A percentile compares a stretch with the other conserved stretches of the same genome.
These are phyloP conservation scores for Apodospora peruviana DNA, from an alignment of 495 filamentous ascomycete genomes.

Conservation along the genomic window DNA sequence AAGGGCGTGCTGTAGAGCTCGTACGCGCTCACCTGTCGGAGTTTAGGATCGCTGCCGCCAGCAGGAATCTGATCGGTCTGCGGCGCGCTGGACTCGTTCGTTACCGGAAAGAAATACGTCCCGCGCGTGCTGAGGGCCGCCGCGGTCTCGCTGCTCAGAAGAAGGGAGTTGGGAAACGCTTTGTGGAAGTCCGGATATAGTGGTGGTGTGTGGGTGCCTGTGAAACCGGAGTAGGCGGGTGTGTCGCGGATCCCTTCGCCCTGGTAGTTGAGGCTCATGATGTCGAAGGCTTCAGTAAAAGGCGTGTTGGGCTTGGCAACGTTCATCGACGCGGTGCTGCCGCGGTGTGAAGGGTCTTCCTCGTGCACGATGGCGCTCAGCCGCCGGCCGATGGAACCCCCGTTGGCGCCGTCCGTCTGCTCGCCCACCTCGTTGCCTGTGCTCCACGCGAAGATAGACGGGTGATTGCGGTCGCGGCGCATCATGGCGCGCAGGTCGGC, in stretches of 20 bases:
- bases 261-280: slow-evolving; percentile 45
- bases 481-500: slow-evolving; percentile 40
- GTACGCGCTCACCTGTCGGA: slow-evolving; percentile 37
- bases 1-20: slow-evolving; percentile 38
- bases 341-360: slow-evolving; percentile 40
- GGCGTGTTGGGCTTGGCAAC: slow-evolving; percentile 21
- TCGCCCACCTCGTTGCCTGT: slow-evolving; percentile 45
- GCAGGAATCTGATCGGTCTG: slow-evolving; percentile 13
- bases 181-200: slow-evolving; percentile 26
- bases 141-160: slow-evolving; percentile 38
- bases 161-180: slow-evolving; percentile 36
- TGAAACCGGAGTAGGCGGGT: no score
- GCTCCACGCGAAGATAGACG: slow-evolving; percentile 45
- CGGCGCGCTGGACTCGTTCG: slow-evolving; percentile 23
- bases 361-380: slow-evolving; percentile 29
- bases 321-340: slow-evolving; percentile 36
- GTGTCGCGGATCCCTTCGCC: no score
- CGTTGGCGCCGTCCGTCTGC: slow-evolving; percentile 21
- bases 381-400: slow-evolving; percentile 18
- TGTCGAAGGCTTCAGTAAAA: slow-evolving; percentile 31
- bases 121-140: slow-evolving; percentile 40
- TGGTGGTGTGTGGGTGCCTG: slow-evolving; percentile 11
- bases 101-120: slow-evolving; percentile 45
- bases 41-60: slow-evolving; percentile 19
- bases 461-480: slow-evolving; percentile 46